phyloP scores from a whole-genome alignment of 164 flowering plant genomes.

The Pachysandra terminalis region DNA sequence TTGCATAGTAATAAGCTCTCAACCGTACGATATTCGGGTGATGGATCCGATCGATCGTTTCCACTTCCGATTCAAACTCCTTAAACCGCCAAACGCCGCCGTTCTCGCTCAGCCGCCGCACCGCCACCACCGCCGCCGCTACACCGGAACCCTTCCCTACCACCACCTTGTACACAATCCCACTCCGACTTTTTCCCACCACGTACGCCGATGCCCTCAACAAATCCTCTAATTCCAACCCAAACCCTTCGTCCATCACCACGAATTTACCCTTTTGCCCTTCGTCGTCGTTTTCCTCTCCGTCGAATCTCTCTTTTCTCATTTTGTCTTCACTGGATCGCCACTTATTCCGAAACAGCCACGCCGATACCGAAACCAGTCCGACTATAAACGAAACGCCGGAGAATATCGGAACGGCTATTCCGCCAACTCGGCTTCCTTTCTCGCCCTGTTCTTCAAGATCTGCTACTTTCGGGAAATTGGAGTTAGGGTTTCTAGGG shows the following conservation, averaged over 20 bases:
- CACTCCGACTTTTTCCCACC: slow-evolving; percentile 86
- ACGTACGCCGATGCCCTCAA: slow-evolving; percentile 96
- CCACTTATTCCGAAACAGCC: slow-evolving; percentile 55
- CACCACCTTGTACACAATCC: slow-evolving; percentile 94
- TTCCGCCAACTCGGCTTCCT: slow-evolving; percentile 18
- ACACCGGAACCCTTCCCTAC: slow-evolving; percentile 45
- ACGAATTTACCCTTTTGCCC: slow-evolving; percentile 79
- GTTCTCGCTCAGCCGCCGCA: slow-evolving; percentile 78
- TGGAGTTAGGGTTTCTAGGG: slow-evolving; percentile 24
- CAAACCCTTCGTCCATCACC: slow-evolving; percentile 72
- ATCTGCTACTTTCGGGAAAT: not conserved
- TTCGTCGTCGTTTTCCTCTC: slow-evolving; percentile 38
- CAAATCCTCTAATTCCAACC: slow-evolving; percentile 86
- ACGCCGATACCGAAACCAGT: slow-evolving; percentile 46
- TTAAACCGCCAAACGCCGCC: slow-evolving; percentile 53
- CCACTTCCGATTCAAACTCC: slow-evolving; percentile 91
- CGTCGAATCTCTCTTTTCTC: slow-evolving; percentile 28
- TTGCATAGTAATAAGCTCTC: slow-evolving; percentile 85
- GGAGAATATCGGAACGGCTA: slow-evolving; percentile 47
- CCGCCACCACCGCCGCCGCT: slow-evolving; percentile 55
- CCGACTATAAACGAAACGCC: slow-evolving; percentile 50
- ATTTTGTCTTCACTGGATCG: slow-evolving; percentile 27
- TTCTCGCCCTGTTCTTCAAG: slow-evolving; percentile 7
- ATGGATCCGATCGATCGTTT: slow-evolving; percentile 57
- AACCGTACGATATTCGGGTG: slow-evolving; percentile 81